Conservation (phyloP, 2,329 filamentous ascomycete genomes). For the Chalaropsis thielavioides region DNA sequence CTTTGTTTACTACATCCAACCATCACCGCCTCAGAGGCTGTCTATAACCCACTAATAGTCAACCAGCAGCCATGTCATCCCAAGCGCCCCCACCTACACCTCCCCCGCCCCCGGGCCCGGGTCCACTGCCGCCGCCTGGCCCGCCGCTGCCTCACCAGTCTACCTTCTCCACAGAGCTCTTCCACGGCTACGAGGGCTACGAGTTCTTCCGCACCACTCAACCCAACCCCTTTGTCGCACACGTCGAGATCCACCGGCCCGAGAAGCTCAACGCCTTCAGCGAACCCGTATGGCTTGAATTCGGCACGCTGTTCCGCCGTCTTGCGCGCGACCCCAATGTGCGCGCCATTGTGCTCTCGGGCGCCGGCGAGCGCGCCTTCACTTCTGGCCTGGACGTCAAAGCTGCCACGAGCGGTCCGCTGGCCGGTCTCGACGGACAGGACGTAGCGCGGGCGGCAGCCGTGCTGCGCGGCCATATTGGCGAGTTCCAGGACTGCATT, state of each 20-base stretch:
- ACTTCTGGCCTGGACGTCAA: slow-evolving; percentile 74
- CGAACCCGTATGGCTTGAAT: slow-evolving; percentile 73
- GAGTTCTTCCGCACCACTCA: slow-evolving; percentile 61
- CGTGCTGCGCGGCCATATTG: slow-evolving; percentile 50
- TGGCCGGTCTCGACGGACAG: slow-evolving; percentile 24
- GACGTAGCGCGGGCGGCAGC: slow-evolving; percentile 54
- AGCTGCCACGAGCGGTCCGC: slow-evolving; percentile 38
- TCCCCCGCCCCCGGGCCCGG: not conserved
- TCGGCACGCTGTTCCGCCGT: slow-evolving; percentile 54
- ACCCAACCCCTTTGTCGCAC: slow-evolving; percentile 60
- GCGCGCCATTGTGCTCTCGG: slow-evolving; percentile 65
- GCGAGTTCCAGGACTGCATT: slow-evolving; percentile 69
- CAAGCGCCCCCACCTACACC: slow-evolving; percentile 7
- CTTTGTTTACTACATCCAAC: not conserved
- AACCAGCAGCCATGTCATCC: slow-evolving; percentile 3
- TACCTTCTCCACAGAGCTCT: slow-evolving; percentile 18
- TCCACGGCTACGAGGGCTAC: slow-evolving; percentile 33
- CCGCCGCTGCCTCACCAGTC: not conserved
- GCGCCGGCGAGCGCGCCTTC: slow-evolving; percentile 71
- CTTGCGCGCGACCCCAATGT: slow-evolving; percentile 60
- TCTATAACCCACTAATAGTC: not conserved
- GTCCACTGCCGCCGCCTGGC: slow-evolving; percentile 19
- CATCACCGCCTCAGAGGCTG: not conserved
- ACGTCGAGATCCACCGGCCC: slow-evolving; percentile 82
- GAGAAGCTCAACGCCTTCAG: slow-evolving; percentile 79